Evolutionary conservation across 2,329 filamentous ascomycete genomes (phyloP).

Genomic region (Trematosphaeria pertusa): DNA sequence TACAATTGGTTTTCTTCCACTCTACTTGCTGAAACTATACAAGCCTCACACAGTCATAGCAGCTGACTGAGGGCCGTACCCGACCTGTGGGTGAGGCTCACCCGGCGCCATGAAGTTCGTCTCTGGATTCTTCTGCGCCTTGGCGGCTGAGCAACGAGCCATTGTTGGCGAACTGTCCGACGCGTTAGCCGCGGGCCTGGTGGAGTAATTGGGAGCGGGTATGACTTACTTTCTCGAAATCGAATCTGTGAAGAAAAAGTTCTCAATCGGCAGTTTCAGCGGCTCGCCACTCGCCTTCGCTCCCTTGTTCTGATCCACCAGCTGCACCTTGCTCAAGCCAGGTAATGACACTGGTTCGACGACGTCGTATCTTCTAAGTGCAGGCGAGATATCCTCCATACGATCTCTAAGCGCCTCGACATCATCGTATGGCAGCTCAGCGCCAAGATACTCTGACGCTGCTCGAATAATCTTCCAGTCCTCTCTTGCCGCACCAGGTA

Average conservation of each 20-base stretch:
- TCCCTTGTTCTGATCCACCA: conserved; percentile 96
- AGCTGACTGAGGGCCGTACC: conserved; percentile 45
- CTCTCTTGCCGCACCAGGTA: conserved; percentile 88
- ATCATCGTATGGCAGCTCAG: conserved; percentile 90
- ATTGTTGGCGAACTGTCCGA: conserved; percentile 85
- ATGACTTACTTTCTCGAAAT: conserved; percentile 87
- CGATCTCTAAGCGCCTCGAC: conserved; percentile 87
- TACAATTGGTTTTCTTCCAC: conserved; percentile 33
- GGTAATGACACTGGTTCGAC: conserved; percentile 79
- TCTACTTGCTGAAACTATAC: conserved; percentile 22
- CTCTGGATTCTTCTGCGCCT: conserved; percentile 65
- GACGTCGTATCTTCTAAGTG: conserved; percentile 87
- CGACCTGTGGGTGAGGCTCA: conserved; percentile 50
- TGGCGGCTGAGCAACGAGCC: conserved; percentile 94
- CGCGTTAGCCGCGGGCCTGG: conserved; percentile 20
- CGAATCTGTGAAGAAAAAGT: conserved; percentile 98
- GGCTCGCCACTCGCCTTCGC: conserved; percentile 73
- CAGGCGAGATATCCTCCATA: conserved; percentile 93
- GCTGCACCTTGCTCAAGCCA: conserved; percentile 86
- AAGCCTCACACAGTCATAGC: conserved; percentile 20
- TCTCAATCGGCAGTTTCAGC: conserved; percentile 85
- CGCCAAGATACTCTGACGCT: conserved; percentile 86
- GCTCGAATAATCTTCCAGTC: conserved; percentile 99
- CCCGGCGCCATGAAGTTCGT: conserved; percentile 62
- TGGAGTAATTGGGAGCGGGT: not conserved